Evolutionary conservation across 208 protist species (phyloP).

Genomic region (Crithidia sp.): DNA sequence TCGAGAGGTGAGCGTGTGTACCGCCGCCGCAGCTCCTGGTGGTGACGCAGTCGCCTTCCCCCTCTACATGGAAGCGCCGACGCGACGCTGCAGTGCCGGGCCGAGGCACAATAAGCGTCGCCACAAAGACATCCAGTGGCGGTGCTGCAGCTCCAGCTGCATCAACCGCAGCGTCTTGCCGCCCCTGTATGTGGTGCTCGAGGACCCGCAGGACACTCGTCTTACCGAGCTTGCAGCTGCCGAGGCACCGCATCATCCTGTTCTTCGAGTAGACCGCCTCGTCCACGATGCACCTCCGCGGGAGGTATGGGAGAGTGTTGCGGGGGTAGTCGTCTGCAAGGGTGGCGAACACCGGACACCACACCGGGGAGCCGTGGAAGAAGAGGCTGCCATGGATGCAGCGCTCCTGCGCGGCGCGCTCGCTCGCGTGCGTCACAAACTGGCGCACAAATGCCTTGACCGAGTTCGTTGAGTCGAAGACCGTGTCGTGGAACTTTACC

Average conservation of each 20-base stretch:
- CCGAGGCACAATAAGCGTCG: background rate
- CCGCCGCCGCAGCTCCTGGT: background rate
- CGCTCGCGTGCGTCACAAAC: slow-evolving; percentile 65
- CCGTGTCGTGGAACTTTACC: slow-evolving; percentile 52
- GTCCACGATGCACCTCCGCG: slow-evolving; percentile 76
- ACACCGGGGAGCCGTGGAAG: slow-evolving; percentile 61
- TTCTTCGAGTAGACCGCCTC: slow-evolving; percentile 84
- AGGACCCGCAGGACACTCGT: slow-evolving; percentile 35
- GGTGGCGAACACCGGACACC: slow-evolving; percentile 15
- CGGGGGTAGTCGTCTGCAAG: slow-evolving; percentile 27
- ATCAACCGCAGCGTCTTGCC: background rate
- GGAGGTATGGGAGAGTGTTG: slow-evolving; percentile 52
- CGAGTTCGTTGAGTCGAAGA: slow-evolving; percentile 54
- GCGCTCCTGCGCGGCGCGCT: slow-evolving; percentile 3
- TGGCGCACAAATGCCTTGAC: slow-evolving; percentile 63
- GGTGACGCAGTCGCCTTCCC: background rate
- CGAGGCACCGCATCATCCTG: slow-evolving; percentile 78
- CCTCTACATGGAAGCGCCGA: background rate
- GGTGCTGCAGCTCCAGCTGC: background rate
- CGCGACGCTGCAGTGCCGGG: background rate
- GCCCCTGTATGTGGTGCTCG: slow-evolving; percentile 3
- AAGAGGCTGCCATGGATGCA: slow-evolving; percentile 69
- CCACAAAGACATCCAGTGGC: background rate
- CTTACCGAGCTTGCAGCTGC: slow-evolving; percentile 83
- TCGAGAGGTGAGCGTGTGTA: background rate